Evolutionary conservation across 164 flowering plant species (phyloP), one percentile per base, ranked within the genome.

Genomic region (Litsea cubeba): DNA sequence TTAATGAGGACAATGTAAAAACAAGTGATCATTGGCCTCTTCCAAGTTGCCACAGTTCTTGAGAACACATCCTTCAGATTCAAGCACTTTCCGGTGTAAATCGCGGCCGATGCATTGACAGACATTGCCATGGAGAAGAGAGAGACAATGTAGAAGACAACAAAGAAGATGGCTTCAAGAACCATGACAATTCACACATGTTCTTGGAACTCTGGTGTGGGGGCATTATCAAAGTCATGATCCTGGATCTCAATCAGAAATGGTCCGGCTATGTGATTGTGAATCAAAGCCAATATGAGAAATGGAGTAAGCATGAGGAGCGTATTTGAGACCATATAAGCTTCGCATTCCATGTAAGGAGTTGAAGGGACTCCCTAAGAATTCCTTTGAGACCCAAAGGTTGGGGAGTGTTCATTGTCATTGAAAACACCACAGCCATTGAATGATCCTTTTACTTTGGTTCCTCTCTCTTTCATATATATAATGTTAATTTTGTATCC

Each of bases 281-380:
- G 74, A 12, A 26, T 5, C 49, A 76, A 20, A 3, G 67, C 12
- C 6, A 77, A 62, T 40, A 68, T 74, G 74, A 74, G 60, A 67
- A 72, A 20, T 8, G 75, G 58, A 15, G 74, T 30, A 35, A 82
- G 25, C 23, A 62, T 12, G 68, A 74, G 50, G 0, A 76, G 6
- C 28, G 71, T 5, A 40, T 78, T 69, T 54, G 72, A 74, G 49
- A 73, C 50, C 65, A 82, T 74, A 70, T 74, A 70, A 82, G 77
- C 80, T 79, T 79, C 50, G 74, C 78, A 78, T 78, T 81, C 70
- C 64, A 78, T 62, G 24, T 67, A 23, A 74, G 64, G 24, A 82
- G 57, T 65, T 76, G 57, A 72, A 75, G 6, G 32, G 76, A 51
- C 63, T 82, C 75, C 22, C 24, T 74, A 6, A 76, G 77, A 68